Percentiles rank a stretch among this genome's conserved stretches.
phyloP scores from a whole-genome alignment of 176 grass and related monocot genomes.

The bread wheat (Triticum aestivum) region IWGSC_CS_RefSeq_v2.1 NC_057796.1:380000525-380001024 shows the following conservation, averaged over 20 bases:
- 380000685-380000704: not conserved
- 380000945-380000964: not conserved
- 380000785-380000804: slow-evolving; percentile 37
- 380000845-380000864: slow-evolving; percentile 66
- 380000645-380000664: slow-evolving; percentile 14
- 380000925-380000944: not conserved
- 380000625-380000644: not conserved
- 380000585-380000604: not conserved
- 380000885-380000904: not conserved
- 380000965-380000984: not conserved
- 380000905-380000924: not conserved
- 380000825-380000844: slow-evolving; percentile 54
- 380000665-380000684: slow-evolving; percentile 28
- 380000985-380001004: not conserved
- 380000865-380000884: not conserved
- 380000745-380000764: slow-evolving; percentile 53
- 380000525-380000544: not conserved
- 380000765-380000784: slow-evolving; percentile 7
- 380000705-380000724: slow-evolving; percentile 28
- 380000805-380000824: slow-evolving; percentile 29
- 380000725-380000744: slow-evolving; percentile 33
- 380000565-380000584: not conserved
- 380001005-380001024: not conserved
- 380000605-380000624: not conserved
- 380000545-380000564: not conserved